A percentile compares a stretch with the other conserved stretches of the same genome.
Conservation (phyloP, 345 rosid genomes). For the Camelina neglecta region DNA sequence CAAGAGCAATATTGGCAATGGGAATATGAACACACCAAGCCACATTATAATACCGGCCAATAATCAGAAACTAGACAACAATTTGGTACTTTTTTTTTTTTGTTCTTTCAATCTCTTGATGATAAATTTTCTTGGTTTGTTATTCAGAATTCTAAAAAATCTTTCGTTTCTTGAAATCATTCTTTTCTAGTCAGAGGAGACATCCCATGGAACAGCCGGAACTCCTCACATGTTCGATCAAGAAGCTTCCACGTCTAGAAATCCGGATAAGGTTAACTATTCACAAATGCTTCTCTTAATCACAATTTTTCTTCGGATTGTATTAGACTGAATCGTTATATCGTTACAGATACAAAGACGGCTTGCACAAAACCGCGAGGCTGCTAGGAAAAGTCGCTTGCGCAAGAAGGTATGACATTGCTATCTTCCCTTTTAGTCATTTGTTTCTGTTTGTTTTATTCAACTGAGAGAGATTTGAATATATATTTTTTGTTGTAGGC, state of each 20-base stretch:
- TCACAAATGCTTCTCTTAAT: background rate
- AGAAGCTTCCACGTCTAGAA: slow-evolving; percentile 67
- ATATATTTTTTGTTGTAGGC: slow-evolving; percentile 55
- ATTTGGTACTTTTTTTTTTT: slow-evolving; percentile 52
- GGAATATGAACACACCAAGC: slow-evolving; percentile 52
- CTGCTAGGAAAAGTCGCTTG: slow-evolving; percentile 97
- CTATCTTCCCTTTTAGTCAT: background rate
- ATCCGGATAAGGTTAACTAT: slow-evolving; percentile 64
- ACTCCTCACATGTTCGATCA: slow-evolving; percentile 71
- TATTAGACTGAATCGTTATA: slow-evolving; percentile 8
- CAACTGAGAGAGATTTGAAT: slow-evolving; percentile 21
- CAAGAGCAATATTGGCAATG: slow-evolving; percentile 50
- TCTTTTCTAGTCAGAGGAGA: slow-evolving; percentile 78
- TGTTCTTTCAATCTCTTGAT: background rate
- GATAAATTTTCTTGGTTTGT: background rate
- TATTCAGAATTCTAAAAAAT: background rate
- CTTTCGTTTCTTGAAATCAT: slow-evolving; percentile 21
- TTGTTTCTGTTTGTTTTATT: slow-evolving; percentile 14
- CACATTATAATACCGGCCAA: slow-evolving; percentile 52
- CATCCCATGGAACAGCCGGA: slow-evolving; percentile 70
- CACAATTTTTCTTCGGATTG: too few relatives aligned
- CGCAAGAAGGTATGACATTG: slow-evolving; percentile 73
- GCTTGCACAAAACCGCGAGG: slow-evolving; percentile 96
- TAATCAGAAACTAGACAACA: slow-evolving; percentile 66
- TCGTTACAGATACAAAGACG: slow-evolving; percentile 80